These are phyloP conservation scores for Acanthamoeba culbertsoni DNA, from an alignment of 208 protist genomes.

Conservation along the genomic window DNA sequence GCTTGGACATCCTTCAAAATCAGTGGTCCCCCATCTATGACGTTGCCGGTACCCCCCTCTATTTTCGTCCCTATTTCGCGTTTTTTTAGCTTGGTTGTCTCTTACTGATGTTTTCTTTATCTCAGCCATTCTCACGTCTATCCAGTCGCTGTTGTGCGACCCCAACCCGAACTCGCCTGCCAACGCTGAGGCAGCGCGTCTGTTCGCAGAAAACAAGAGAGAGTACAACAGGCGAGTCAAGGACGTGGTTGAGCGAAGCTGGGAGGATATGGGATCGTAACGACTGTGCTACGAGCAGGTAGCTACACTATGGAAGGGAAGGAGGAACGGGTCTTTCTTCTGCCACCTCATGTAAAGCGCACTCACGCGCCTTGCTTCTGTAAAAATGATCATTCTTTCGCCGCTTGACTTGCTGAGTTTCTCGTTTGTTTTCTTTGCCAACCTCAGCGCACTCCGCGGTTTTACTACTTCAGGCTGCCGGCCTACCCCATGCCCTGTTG, in stretches of 20 bases:
- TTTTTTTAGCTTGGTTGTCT: background rate
- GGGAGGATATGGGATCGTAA: background rate
- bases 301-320: no score
- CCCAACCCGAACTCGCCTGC: slow-evolving; percentile 99
- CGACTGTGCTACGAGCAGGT: no score
- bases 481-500: no score
- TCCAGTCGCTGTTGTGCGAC: slow-evolving; percentile 99
- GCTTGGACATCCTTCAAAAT: slow-evolving; percentile 99
- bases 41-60: slow-evolving; percentile 83
- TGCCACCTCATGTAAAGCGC: no score
- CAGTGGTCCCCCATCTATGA: slow-evolving; percentile 98
- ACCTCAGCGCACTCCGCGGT: no score
- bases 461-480: no score
- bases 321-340: no score
- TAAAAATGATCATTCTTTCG: no score
- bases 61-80: background rate
- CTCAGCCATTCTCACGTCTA: slow-evolving; percentile 96
- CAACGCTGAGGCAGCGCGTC: slow-evolving; percentile 96
- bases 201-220: slow-evolving; percentile 94
- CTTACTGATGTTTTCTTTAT: background rate
- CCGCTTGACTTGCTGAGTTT: no score
- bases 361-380: background rate
- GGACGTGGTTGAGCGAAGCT: slow-evolving; percentile 56
- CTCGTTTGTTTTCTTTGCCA: background rate
- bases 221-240: slow-evolving; percentile 92